These are phyloP conservation scores for Talaromyces sp. DNA, from an alignment of 2,329 filamentous ascomycete species.

Conservation along the genomic window DNA sequence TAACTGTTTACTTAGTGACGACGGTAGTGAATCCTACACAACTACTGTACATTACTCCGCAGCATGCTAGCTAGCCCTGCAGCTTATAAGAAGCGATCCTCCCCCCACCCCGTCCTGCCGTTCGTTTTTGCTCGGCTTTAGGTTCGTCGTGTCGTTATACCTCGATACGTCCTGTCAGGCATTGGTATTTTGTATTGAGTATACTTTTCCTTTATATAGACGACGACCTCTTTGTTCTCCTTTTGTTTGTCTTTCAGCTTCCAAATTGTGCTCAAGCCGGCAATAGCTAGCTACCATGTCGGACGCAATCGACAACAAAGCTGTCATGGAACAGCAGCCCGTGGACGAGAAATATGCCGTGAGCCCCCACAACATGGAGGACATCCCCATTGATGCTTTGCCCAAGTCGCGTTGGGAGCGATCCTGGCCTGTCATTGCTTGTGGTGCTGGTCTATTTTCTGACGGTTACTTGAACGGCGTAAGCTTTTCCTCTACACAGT, in stretches of 20 bases:
- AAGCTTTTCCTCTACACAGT: slow-evolving; percentile 24
- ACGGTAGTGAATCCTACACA: neutral
- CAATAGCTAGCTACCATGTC: slow-evolving; percentile 4
- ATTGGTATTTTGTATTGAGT: neutral
- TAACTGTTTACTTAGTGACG: neutral
- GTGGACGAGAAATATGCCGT: slow-evolving; percentile 14
- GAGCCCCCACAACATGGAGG: slow-evolving; percentile 21
- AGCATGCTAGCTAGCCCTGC: neutral
- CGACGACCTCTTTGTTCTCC: neutral
- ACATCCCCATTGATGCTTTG: slow-evolving; percentile 26
- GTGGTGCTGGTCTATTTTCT: slow-evolving; percentile 83
- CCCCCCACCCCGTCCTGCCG: neutral
- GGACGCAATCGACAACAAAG: slow-evolving; percentile 18
- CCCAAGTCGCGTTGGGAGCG: slow-evolving; percentile 50
- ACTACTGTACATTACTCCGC: neutral
- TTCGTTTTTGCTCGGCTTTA: neutral
- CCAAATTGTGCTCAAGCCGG: neutral
- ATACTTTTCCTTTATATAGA: neutral
- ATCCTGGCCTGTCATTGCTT: slow-evolving; percentile 75
- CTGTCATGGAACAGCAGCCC: slow-evolving; percentile 15
- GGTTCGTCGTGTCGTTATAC: neutral
- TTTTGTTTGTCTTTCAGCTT: neutral
- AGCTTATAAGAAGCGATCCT: slow-evolving; percentile 4
- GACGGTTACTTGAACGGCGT: slow-evolving; percentile 92
- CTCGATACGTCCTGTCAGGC: neutral